Conservation (phyloP, 495 filamentous ascomycete genomes). For the Podospora australis region DNA sequence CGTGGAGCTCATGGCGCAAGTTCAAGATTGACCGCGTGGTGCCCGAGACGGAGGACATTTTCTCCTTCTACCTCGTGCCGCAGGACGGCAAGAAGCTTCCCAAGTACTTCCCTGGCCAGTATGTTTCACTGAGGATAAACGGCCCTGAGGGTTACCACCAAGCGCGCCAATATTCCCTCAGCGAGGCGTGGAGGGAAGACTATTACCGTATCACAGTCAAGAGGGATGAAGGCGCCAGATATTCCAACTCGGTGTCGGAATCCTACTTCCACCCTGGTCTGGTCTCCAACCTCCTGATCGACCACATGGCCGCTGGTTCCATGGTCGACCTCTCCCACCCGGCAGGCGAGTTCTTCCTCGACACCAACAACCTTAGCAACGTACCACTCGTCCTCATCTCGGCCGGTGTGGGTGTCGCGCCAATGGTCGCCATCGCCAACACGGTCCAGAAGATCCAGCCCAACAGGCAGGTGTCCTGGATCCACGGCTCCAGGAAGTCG, state of each 20-base stretch:
- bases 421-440: constrained; percentile 62
- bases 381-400: constrained; percentile 59
- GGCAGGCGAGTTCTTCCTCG: constrained; percentile 62
- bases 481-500: constrained; percentile 52
- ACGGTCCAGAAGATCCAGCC: constrained; percentile 40
- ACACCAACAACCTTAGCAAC: constrained; percentile 30
- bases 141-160: constrained; percentile 54
- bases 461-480: constrained; percentile 49
- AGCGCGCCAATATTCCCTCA: constrained; percentile 67
- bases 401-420: constrained; percentile 64
- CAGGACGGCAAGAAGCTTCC: constrained; percentile 57
- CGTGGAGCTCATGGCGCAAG: constrained; percentile 59
- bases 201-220: constrained; percentile 69
- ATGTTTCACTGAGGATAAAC: constrained; percentile 54
- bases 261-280: constrained; percentile 47
- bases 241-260: constrained; percentile 34
- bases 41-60: constrained; percentile 57
- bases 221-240: constrained; percentile 49
- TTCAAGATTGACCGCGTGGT: constrained; percentile 61
- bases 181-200: constrained; percentile 49
- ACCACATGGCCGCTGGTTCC: constrained; percentile 52
- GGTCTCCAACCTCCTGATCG: constrained; percentile 66
- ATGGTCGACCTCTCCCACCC: constrained; percentile 59
- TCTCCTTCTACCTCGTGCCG: constrained; percentile 64
- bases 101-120: constrained; percentile 60